These are phyloP conservation scores for Macadamia tetraphylla DNA, from an alignment of 164 flowering plant species.

Conservation along the genomic window DNA sequence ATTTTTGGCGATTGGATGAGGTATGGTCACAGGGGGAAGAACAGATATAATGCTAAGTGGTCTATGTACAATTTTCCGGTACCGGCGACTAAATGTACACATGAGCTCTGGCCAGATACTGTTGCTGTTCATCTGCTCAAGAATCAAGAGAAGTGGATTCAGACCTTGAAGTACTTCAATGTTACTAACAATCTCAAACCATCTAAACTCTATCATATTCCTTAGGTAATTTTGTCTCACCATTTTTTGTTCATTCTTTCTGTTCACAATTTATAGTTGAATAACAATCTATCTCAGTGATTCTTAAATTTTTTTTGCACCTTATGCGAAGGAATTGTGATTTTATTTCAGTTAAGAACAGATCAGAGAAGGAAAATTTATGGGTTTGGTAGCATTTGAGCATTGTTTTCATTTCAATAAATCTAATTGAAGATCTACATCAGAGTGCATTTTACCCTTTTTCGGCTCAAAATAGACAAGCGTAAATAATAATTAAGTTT, in stretches of 20 bases:
- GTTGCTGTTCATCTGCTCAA: slow-evolving; percentile 67
- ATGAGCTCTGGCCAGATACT: slow-evolving; percentile 76
- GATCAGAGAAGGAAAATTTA: too few relatives aligned
- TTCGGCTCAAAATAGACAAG: too few relatives aligned
- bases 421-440: too few relatives aligned
- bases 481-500: too few relatives aligned
- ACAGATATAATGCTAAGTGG: slow-evolving; percentile 72
- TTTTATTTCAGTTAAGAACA: too few relatives aligned
- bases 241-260: neutral
- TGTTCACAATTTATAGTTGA: neutral
- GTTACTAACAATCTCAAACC: slow-evolving; percentile 54
- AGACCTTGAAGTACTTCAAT: slow-evolving; percentile 59
- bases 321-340: too few relatives aligned
- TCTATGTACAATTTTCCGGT: slow-evolving; percentile 68
- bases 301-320: too few relatives aligned
- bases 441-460: too few relatives aligned
- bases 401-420: too few relatives aligned
- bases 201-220: slow-evolving; percentile 69
- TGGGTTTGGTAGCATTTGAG: too few relatives aligned
- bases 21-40: slow-evolving; percentile 48
- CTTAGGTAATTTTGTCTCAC: slow-evolving; percentile 12
- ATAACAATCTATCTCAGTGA: too few relatives aligned
- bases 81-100: slow-evolving; percentile 57
- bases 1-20: slow-evolving; percentile 65
- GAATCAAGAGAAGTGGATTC: slow-evolving; percentile 61